Percentiles rank a stretch among this genome's conserved stretches.
Evolutionary conservation across 2,329 filamentous ascomycete genomes (phyloP).

Genomic region (Tolypocladium cylindrosporum): DNA sequence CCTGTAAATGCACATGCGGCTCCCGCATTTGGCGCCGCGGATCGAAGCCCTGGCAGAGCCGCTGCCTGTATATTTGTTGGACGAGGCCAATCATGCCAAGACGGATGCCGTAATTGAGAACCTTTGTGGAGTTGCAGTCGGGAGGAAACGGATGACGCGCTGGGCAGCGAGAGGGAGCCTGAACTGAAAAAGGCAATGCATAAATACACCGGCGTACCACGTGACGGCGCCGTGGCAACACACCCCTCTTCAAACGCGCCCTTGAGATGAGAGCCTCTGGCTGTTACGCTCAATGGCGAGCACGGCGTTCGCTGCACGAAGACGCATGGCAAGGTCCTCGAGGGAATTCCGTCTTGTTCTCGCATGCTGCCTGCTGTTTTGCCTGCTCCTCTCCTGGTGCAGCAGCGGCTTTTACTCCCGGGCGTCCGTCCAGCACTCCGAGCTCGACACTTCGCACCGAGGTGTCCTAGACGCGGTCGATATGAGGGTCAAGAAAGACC

Average conservation of each 20-base stretch:
- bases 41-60: not conserved
- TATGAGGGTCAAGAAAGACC: not conserved
- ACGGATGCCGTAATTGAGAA: not conserved
- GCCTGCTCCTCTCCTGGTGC: slow-evolving; percentile 6
- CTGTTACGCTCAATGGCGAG: slow-evolving; percentile 3
- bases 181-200: not conserved
- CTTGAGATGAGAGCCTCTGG: not conserved
- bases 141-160: slow-evolving; percentile 1
- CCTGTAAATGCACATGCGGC: not conserved
- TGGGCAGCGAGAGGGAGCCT: not conserved
- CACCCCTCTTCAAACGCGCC: not conserved
- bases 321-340: slow-evolving; percentile 8
- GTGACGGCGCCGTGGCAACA: not conserved
- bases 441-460: not conserved
- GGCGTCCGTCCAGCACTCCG: not conserved
- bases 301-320: slow-evolving; percentile 6
- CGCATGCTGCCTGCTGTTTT: slow-evolving; percentile 5
- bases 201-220: not conserved
- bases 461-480: not conserved
- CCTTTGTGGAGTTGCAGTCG: slow-evolving; percentile 3
- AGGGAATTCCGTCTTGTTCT: slow-evolving; percentile 8
- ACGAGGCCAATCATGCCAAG: not conserved
- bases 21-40: not conserved
- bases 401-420: slow-evolving; percentile 3
- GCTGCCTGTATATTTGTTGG: not conserved